Evolutionary conservation across 768 basidiomycete genomes (phyloP), one percentile per base, ranked within the genome.

Genomic region (Sistotremastrum niveocremeum): DNA sequence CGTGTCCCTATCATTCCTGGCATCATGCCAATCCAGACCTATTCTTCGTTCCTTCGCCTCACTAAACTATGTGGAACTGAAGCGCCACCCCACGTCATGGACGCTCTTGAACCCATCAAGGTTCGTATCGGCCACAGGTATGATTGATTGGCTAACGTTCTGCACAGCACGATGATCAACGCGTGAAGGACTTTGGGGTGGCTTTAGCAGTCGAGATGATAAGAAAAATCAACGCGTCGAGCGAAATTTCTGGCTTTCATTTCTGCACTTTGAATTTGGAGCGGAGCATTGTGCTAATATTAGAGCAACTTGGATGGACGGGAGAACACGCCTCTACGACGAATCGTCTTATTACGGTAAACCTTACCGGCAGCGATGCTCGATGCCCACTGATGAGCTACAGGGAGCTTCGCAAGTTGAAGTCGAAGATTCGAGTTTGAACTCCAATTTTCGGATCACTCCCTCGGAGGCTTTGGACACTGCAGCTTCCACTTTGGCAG

Each of bases 231-330:
- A 77, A 71, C 9, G 60, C 51, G 20, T 70, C 74, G 49, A 77
- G 77, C 9, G 68, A 68, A 20, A 66, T 88, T 35, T 63, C 69
- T 6, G 91, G 90, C 1, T 74, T 98, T 39, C 91, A 98, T 61
- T 82, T 99, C 56, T 98, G 90, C 60, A 99, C 95, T 1, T 72
- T 99, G 49, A 99, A 99, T 62, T 76, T 99, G 7, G 95, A 99
- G 60, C 94, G 89, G 68, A 94, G 90, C 54, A 83, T 98, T 2
- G 81, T 83, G 46, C 75, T 79, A 9, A 78, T 97, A 6, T 65
- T 98, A 42, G 89, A 94, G 55, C 68, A 62, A 29, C 72, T 99
- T 20, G 68, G 72, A 38, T 94, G 91, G 89, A 70, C 74, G 40
- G 50, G 65, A 34, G 59, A 65, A 20, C 56, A 64, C 37, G 62